Conservation (phyloP, 2,329 filamentous ascomycete species). For the Aspergillus sp. region DNA sequence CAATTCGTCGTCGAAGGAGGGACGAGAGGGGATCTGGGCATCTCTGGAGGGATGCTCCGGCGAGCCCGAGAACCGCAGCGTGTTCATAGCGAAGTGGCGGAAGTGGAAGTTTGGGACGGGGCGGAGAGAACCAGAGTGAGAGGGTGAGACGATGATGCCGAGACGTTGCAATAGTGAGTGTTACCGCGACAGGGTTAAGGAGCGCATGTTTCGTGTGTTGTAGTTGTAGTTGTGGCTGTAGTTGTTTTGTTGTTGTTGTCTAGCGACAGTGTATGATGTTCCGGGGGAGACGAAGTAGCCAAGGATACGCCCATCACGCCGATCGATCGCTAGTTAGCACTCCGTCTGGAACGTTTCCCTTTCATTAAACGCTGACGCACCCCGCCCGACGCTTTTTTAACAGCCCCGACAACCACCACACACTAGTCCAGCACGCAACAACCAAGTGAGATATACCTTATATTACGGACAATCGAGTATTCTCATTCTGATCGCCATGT, state of each 20-base stretch:
- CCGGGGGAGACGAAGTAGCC: no score
- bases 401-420: not conserved
- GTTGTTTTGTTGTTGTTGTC: no score
- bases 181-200: not conserved
- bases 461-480: not conserved
- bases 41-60: conserved; percentile 14
- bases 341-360: no score
- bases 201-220: no score
- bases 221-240: no score
- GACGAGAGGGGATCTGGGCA: conserved; percentile 13
- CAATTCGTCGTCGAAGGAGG: conserved; percentile 27
- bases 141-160: not conserved
- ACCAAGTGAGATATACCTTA: not conserved
- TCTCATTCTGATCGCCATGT: conserved; percentile 2
- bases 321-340: no score
- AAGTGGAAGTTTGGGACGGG: conserved; percentile 2
- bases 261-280: no score
- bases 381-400: conserved; percentile 4
- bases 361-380: not conserved
- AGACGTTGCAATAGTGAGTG: not conserved
- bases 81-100: conserved; percentile 9
- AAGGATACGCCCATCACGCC: no score
- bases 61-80: conserved; percentile 2
- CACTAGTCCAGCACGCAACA: not conserved
- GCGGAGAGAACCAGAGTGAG: not conserved